phyloP scores from a whole-genome alignment of 306 rosid genomes.

The Hippophae gyantsensis region DNA sequence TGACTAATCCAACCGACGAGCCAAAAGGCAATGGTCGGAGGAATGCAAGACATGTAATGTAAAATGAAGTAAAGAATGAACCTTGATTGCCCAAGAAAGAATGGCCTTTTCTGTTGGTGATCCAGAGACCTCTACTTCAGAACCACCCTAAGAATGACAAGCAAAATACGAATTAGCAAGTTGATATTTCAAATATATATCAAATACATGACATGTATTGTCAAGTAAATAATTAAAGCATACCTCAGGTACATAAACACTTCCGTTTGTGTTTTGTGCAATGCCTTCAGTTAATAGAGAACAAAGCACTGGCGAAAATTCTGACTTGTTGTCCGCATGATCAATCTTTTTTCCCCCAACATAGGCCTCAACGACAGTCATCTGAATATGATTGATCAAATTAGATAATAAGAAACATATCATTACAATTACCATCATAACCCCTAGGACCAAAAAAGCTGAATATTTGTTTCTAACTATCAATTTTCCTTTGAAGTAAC shows the following conservation, averaged over 20 bases:
- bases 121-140: constrained; percentile 60
- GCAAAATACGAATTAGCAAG: background rate
- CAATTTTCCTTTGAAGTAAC: too few relatives aligned
- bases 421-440: too few relatives aligned
- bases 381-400: constrained; percentile 24
- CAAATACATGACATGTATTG: background rate
- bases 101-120: constrained; percentile 94
- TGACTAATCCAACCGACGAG: constrained; percentile 2
- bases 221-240: constrained; percentile 1
- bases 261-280: constrained; percentile 64
- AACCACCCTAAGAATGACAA: constrained; percentile 35
- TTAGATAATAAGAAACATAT: too few relatives aligned
- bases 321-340: constrained; percentile 38
- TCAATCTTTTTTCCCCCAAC: constrained; percentile 51
- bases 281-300: constrained; percentile 68
- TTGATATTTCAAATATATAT: background rate
- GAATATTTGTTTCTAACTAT: too few relatives aligned
- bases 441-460: too few relatives aligned
- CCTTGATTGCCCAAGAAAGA: constrained; percentile 66
- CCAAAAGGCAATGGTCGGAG: background rate
- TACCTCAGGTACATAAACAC: constrained; percentile 69
- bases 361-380: constrained; percentile 70
- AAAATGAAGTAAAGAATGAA: constrained; percentile 11
- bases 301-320: constrained; percentile 27
- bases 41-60: background rate